Base-by-base conservation (phyloP, 2,329 filamentous ascomycete species). In the Exophiala calicioides region DNA sequence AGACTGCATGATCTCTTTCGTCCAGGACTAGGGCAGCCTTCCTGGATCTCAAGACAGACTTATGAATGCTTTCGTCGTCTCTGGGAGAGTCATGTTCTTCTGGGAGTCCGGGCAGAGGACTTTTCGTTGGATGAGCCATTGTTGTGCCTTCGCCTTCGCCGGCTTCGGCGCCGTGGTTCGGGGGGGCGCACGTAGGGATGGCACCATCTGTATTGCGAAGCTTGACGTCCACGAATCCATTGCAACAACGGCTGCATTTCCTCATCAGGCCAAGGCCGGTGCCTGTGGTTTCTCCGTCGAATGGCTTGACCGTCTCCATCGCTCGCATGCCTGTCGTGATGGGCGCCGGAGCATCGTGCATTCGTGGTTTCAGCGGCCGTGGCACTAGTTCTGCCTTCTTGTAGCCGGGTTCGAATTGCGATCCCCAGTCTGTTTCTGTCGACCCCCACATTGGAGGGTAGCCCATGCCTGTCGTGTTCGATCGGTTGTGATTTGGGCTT, bases 161-260 rank as follows among this genome's bases (percentile, higher is more conserved):
- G 40, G 32, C 32, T 44, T 33, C 30, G 37, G 7, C 42, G 33
- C 12, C 27, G 21, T 34, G 30, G 30, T 34, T 54, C 46, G 41
- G 54, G 34, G 8, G 51, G 40, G 23, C 51, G 38, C 36, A 50
- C 33, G 24, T 53, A 50, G 26, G 50, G 49, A 29, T 53, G 52
- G 41, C 44, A 50, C 53, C 41, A 53, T 47, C 47, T 10, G 24
- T 47, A 47, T 39, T 37, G 38, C 23, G 53, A 40, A 27, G 36
- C 33, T 54, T 48, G 50, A 45, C 47, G 41, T 43, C 48, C 29
- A 56, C 47, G 47, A 56, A 53, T 12, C 50, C 49, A 30, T 55
- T 41, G 21, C 46, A 42, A 46, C 55, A 58, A 38, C 43, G 44
- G 38, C 50, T 56, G 53, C 55, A 58, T 45, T 46, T 58, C 50